These are phyloP conservation scores for Candida qinlingensis DNA, from an alignment of 805 yeast genomes.

Conservation along the genomic window DNA sequence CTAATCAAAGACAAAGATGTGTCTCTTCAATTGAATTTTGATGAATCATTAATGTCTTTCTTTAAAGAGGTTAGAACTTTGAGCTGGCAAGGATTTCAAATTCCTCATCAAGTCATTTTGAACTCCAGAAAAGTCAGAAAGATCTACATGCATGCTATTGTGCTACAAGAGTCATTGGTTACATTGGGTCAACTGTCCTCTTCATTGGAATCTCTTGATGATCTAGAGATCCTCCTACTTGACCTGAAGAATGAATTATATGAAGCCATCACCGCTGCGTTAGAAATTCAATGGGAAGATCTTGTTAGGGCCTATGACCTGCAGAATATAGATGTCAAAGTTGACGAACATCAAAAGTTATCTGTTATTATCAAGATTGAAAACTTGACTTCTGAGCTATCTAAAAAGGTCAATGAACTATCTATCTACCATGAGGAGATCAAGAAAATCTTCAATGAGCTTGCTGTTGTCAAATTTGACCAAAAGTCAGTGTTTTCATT, in stretches of 20 bases:
- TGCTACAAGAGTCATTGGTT: slow-evolving; percentile 45
- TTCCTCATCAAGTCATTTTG: slow-evolving; percentile 48
- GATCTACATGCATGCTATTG: slow-evolving; percentile 52
- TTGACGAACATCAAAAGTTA: slow-evolving; percentile 29
- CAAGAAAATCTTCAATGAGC: slow-evolving; percentile 13
- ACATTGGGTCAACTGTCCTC: slow-evolving; percentile 31
- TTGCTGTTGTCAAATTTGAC: slow-evolving; percentile 26
- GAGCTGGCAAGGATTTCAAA: slow-evolving; percentile 42
- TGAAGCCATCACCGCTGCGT: slow-evolving; percentile 29
- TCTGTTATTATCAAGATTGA: slow-evolving; percentile 29
- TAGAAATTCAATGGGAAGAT: slow-evolving; percentile 47
- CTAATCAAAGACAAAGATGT: slow-evolving; percentile 25
- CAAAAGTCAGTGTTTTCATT: slow-evolving; percentile 12
- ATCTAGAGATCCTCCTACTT: slow-evolving; percentile 37
- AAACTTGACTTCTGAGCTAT: slow-evolving; percentile 24
- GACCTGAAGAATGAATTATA: slow-evolving; percentile 31
- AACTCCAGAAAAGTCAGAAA: slow-evolving; percentile 45
- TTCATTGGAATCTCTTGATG: slow-evolving; percentile 32
- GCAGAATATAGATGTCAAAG: slow-evolving; percentile 26
- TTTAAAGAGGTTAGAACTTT: slow-evolving; percentile 53
- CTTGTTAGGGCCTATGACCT: slow-evolving; percentile 46
- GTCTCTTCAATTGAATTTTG: slow-evolving; percentile 46
- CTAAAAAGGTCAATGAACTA: slow-evolving; percentile 28
- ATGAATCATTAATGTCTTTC: slow-evolving; percentile 34
- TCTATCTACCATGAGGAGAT: slow-evolving; percentile 26